Percentiles rank a stretch among this genome's conserved stretches.
These are phyloP conservation scores for Ehretia macrophylla DNA, from an alignment of 257 asterid species.

Conservation along the genomic window DNA sequence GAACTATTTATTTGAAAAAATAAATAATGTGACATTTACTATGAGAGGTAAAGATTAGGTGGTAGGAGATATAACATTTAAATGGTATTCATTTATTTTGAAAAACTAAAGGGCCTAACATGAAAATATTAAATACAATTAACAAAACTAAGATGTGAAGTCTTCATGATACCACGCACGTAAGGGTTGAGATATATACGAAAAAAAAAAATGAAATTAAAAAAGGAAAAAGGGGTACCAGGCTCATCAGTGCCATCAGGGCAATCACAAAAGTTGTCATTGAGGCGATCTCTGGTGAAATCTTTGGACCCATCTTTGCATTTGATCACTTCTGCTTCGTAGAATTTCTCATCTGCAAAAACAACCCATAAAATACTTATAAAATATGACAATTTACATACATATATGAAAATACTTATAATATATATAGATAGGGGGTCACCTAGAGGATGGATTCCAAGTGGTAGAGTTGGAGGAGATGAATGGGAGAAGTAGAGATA, in stretches of 20 bases:
- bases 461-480: slow-evolving; percentile 31
- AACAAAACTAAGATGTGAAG: too few relatives aligned
- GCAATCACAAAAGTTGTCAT: slow-evolving; percentile 89
- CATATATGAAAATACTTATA: neutral
- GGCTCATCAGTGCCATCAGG: slow-evolving; percentile 93
- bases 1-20: too few relatives aligned
- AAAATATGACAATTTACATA: neutral
- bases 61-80: too few relatives aligned
- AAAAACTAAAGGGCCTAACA: too few relatives aligned
- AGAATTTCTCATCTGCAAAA: slow-evolving; percentile 62
- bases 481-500: slow-evolving; percentile 21
- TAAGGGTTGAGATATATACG: too few relatives aligned
- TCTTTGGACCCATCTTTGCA: slow-evolving; percentile 84
- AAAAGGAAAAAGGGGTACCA: slow-evolving; percentile 29
- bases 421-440: neutral
- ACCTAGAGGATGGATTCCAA: slow-evolving; percentile 87
- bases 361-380: slow-evolving; percentile 1
- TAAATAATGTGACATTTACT: too few relatives aligned
- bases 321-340: slow-evolving; percentile 47
- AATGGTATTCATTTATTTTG: too few relatives aligned
- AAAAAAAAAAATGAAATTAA: neutral
- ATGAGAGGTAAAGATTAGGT: too few relatives aligned
- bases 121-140: too few relatives aligned
- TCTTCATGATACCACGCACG: too few relatives aligned
- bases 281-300: slow-evolving; percentile 67